These are phyloP conservation scores for Clonostachys byssicola DNA, from an alignment of 2,329 filamentous ascomycete species.

Conservation along the genomic window DNA sequence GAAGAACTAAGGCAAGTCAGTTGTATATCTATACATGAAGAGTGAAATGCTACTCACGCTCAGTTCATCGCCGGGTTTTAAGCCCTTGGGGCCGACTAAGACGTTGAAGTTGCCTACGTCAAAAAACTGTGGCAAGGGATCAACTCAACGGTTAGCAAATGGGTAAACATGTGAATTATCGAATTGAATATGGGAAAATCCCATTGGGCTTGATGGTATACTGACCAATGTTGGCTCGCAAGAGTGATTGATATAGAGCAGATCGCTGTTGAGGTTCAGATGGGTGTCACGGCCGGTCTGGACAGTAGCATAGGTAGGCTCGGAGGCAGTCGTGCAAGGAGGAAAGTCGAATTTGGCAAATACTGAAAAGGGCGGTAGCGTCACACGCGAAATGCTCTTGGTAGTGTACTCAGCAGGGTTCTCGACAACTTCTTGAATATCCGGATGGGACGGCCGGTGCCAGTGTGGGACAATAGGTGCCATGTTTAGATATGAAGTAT, in stretches of 20 bases:
- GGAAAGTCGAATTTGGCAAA: slow-evolving; percentile 65
- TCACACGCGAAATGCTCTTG: slow-evolving; percentile 52
- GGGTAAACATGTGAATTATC: too few relatives aligned
- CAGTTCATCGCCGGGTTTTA: slow-evolving; percentile 52
- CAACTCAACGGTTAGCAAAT: too few relatives aligned
- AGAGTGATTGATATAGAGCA: slow-evolving; percentile 66
- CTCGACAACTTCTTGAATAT: slow-evolving; percentile 51
- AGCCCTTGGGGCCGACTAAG: slow-evolving; percentile 51
- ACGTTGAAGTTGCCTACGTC: slow-evolving; percentile 54
- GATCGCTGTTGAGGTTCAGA: slow-evolving; percentile 60
- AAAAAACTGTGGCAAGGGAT: slow-evolving; percentile 42
- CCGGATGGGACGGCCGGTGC: slow-evolving; percentile 56
- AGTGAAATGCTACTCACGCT: slow-evolving; percentile 31
- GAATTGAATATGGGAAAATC: too few relatives aligned
- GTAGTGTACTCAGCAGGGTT: slow-evolving; percentile 51
- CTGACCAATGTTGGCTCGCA: slow-evolving; percentile 62
- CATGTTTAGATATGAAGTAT: slow-evolving; percentile 26
- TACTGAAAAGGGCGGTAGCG: slow-evolving; percentile 58
- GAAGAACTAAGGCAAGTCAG: slow-evolving; percentile 50
- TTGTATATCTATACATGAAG: too few relatives aligned
- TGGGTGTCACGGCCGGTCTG: slow-evolving; percentile 53
- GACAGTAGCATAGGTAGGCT: slow-evolving; percentile 60
- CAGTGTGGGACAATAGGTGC: slow-evolving; percentile 55
- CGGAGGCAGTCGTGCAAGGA: slow-evolving; percentile 50
- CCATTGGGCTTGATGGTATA: slow-evolving; percentile 8